Conservation (phyloP, 257 asterid species). For the Eustoma russellianum region DNA sequence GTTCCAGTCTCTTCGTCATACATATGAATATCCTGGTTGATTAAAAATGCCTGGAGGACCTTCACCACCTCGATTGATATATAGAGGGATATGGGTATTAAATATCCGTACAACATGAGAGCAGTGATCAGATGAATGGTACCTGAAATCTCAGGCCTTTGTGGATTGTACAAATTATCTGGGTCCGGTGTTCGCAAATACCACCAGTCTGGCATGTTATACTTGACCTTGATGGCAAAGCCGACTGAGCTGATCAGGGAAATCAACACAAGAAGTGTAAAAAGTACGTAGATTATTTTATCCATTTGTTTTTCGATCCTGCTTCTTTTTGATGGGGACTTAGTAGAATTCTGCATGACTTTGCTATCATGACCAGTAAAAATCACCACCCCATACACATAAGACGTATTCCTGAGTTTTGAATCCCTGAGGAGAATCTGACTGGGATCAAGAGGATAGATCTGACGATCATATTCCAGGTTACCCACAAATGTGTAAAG, state of each 20-base stretch:
- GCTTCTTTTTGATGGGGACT: slow-evolving; percentile 92
- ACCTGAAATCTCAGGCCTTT: slow-evolving; percentile 48
- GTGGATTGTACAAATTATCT: slow-evolving; percentile 47
- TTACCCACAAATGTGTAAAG: slow-evolving; percentile 86
- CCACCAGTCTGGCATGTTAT: slow-evolving; percentile 78
- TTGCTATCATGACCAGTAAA: slow-evolving; percentile 91
- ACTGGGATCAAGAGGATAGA: slow-evolving; percentile 79
- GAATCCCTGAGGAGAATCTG: slow-evolving; percentile 94
- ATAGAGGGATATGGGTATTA: slow-evolving; percentile 91
- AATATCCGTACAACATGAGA: slow-evolving; percentile 81
- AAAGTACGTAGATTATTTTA: slow-evolving; percentile 80
- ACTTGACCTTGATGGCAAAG: slow-evolving; percentile 62
- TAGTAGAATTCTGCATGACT: slow-evolving; percentile 89
- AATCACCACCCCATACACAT: slow-evolving; percentile 75
- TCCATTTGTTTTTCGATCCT: slow-evolving; percentile 85
- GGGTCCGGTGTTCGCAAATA: slow-evolving; percentile 60
- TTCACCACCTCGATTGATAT: slow-evolving; percentile 91
- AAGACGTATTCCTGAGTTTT: slow-evolving; percentile 80
- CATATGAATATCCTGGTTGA: slow-evolving; percentile 79
- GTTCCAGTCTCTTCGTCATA: slow-evolving; percentile 87
- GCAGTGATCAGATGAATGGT: slow-evolving; percentile 83
- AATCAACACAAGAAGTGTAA: slow-evolving; percentile 58
- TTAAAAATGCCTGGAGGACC: slow-evolving; percentile 86
- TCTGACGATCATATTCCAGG: slow-evolving; percentile 52
- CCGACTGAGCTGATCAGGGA: slow-evolving; percentile 73